These are phyloP conservation scores for Colletotrichum horii DNA, from an alignment of 2,329 filamentous ascomycete species.

Conservation along the genomic window DNA sequence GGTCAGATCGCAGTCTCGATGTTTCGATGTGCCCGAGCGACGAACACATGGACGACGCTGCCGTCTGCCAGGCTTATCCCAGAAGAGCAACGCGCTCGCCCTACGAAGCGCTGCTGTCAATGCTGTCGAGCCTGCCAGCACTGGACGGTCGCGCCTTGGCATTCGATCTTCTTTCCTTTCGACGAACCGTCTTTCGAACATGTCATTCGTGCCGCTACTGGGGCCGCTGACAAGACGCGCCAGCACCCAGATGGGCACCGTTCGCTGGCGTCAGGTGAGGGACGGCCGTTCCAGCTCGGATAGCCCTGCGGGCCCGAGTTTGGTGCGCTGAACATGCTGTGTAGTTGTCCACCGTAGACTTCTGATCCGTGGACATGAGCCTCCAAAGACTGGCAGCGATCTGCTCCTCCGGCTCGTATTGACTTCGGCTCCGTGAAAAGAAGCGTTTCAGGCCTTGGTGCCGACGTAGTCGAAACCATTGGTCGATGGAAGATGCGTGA, in stretches of 20 bases:
- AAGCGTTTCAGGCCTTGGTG: not conserved
- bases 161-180: not conserved
- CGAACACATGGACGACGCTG: not conserved
- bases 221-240: not conserved
- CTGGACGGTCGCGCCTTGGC: not conserved
- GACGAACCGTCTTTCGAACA: not conserved
- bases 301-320: not conserved
- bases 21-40: conserved; percentile 15
- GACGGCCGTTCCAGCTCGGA: not conserved
- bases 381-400: not conserved
- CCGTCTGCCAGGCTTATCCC: not conserved
- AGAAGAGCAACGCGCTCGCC: not conserved
- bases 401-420: not conserved
- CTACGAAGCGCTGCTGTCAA: not conserved
- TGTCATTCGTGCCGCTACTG: not conserved
- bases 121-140: not conserved
- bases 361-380: too few relatives aligned
- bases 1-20: conserved; percentile 9
- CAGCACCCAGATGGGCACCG: not conserved
- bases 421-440: not conserved
- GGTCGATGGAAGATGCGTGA: not conserved
- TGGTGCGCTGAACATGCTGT: not conserved
- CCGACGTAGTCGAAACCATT: not conserved
- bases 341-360: not conserved
- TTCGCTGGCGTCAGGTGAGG: not conserved